A percentile compares a stretch with the other conserved stretches of the same genome.
phyloP scores from a whole-genome alignment of 345 rosid genomes.

The Excoecaria cochinchinensis region DNA sequence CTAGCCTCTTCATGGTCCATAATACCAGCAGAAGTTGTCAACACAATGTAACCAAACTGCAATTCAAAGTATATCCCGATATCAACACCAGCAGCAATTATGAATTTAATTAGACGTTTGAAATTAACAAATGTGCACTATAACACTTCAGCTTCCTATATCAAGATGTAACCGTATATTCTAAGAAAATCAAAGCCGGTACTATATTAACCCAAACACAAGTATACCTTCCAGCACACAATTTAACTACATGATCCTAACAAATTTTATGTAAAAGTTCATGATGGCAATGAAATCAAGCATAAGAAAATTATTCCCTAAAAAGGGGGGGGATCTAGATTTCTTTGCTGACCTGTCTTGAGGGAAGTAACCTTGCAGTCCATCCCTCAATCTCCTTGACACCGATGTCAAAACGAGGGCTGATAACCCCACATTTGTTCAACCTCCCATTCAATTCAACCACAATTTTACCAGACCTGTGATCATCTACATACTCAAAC shows the following conservation, averaged over 20 bases:
- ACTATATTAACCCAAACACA: background rate
- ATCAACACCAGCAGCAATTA: background rate
- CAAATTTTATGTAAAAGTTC: too few relatives aligned
- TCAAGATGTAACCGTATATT: background rate
- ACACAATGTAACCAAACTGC: constrained; percentile 37
- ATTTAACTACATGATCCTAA: too few relatives aligned
- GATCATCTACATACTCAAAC: constrained; percentile 36
- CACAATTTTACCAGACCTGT: constrained; percentile 36
- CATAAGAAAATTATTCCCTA: too few relatives aligned
- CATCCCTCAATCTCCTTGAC: constrained; percentile 37
- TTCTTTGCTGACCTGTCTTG: constrained; percentile 29
- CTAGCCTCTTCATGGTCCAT: constrained; percentile 41
- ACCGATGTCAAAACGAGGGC: constrained; percentile 36
- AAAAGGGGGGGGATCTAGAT: background rate
- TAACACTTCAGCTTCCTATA: background rate
- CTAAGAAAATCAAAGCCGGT: background rate
- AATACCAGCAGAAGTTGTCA: constrained; percentile 38
- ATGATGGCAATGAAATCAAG: too few relatives aligned
- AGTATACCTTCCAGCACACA: background rate
- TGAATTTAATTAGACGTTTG: background rate
- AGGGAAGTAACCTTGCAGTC: constrained; percentile 36
- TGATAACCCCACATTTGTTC: constrained; percentile 38
- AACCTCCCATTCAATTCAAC: constrained; percentile 33
- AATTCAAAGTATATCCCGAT: background rate
- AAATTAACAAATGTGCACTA: background rate